Base-by-base conservation (phyloP, 202 grass and related monocot genomes). In the Sporobolus alterniflorus region DNA sequence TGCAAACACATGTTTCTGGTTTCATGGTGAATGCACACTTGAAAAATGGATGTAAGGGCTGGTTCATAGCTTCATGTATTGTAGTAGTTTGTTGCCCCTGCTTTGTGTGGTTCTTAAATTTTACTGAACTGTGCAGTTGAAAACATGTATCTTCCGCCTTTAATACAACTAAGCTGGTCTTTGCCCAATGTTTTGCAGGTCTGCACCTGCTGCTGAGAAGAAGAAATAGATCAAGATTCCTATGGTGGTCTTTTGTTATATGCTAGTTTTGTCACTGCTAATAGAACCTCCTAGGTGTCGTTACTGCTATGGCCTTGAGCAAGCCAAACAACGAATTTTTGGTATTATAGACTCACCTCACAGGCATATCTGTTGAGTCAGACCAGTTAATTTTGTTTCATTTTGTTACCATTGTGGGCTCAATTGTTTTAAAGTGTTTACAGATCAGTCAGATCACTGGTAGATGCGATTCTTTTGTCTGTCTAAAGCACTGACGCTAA, bases 171-270 rank as follows among this genome's bases (percentile, higher is more conserved):
- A 52, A 64, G 22, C 26, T 75, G 3, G 64, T 22, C n/a, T 1
- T 36, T 54, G 8, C 69, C 11, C 56, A 18, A n/a, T 80, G 25
- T 9, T 57, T 33, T 81, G 26, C 77, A 91, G 89, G 56, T 88
- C 81, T 18, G 89, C 66, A 33, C 28, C 28, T 36, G 56, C 3
- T 66, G 18, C 76, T 56, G 89, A 91, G 5, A 91, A 88, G 85
- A 91, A 91, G 89, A 91, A 91, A 63, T 88, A 91, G 73, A 63
- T 51, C 21, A 59, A 61, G 9, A 12, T 59, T 31, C 7, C 29
- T 26, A 20, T 40, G 3, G 24, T 30, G n/a, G n/a, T 52, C 14
- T 1, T 56, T 47, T 49, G n/a, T 36, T 28, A 6, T 29, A 29
- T 75, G 56, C 9, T 56, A 29, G 48, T 52, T 29, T 76, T 39